Conservation (phyloP, 345 rosid species). For the Cardamine resedifolia region DNA sequence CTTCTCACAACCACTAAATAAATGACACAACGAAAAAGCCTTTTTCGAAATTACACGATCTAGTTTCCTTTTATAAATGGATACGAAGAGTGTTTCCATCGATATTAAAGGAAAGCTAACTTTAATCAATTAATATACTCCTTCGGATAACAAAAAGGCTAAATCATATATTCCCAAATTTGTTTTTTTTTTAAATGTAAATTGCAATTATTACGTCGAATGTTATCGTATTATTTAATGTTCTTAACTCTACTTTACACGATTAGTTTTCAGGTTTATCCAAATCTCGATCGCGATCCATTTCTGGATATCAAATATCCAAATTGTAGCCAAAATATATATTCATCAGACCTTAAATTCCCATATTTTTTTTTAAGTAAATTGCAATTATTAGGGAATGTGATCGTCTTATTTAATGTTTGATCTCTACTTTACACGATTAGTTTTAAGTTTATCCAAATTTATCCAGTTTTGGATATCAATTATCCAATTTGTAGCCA, state of each 20-base stretch:
- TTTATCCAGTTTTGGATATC: neutral
- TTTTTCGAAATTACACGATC: neutral
- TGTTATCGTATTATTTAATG: neutral
- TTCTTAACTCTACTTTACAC: neutral
- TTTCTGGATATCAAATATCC: no score
- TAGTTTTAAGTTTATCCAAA: neutral
- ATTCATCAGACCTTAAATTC: neutral
- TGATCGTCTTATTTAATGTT: neutral
- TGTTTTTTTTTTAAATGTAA: neutral
- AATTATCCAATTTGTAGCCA: neutral
- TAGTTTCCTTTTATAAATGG: neutral
- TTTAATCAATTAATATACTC: neutral
- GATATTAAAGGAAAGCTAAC: conserved; percentile 12
- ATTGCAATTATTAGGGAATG: neutral
- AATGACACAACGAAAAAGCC: neutral
- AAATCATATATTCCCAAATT: conserved; percentile 1
- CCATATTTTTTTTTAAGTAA: conserved; percentile 1
- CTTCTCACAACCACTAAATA: neutral
- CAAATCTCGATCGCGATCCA: neutral
- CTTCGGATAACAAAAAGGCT: neutral
- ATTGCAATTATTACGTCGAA: neutral
- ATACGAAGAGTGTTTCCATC: conserved; percentile 17
- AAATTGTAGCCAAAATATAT: neutral
- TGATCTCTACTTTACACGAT: neutral
- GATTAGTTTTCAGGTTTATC: neutral